phyloP scores from a whole-genome alignment of 768 basidiomycete species.

The Hysterangium stoloniferum region DNA sequence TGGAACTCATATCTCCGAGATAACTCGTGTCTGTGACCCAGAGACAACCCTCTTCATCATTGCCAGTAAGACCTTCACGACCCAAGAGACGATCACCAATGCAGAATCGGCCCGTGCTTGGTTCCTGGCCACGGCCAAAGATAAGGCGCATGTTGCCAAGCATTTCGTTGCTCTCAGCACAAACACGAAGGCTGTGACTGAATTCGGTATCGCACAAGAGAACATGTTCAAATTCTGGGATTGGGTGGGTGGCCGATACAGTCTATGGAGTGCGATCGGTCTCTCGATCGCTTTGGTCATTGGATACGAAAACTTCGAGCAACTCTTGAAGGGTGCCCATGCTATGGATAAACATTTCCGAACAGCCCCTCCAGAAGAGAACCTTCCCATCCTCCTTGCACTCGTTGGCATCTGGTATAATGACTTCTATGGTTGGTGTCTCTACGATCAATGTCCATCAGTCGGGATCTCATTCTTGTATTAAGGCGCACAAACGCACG shows the following conservation, averaged over 20 bases:
- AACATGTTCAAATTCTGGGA: conserved; percentile 99
- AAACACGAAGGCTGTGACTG: conserved; percentile 88
- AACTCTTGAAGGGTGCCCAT: conserved; percentile 86
- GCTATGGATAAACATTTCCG: conserved; percentile 98
- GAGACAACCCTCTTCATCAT: conserved; percentile 96
- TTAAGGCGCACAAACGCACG: conserved; percentile 85
- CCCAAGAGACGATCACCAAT: conserved; percentile 99
- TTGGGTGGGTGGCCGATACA: conserved; percentile 99
- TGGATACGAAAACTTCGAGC: conserved; percentile 90
- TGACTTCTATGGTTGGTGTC: conserved; percentile 73
- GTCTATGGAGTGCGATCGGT: conserved; percentile 97
- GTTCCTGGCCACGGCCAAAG: conserved; percentile 82
- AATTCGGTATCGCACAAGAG: conserved; percentile 80
- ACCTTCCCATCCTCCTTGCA: conserved; percentile 87
- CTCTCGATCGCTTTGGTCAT: conserved; percentile 89
- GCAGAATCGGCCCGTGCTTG: conserved; percentile 89
- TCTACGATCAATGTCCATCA: background rate
- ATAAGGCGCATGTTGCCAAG: conserved; percentile 90
- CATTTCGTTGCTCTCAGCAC: conserved; percentile 99
- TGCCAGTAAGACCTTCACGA: conserved; percentile 99
- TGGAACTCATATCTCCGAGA: conserved; percentile 94
- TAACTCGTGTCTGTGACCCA: conserved; percentile 68
- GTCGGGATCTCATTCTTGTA: background rate
- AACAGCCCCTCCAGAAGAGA: conserved; percentile 77
- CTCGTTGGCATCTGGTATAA: conserved; percentile 97